Evolutionary conservation across 108 stramenopile genomes (phyloP).

Genomic region (Stephanodiscus minutulus): DNA sequence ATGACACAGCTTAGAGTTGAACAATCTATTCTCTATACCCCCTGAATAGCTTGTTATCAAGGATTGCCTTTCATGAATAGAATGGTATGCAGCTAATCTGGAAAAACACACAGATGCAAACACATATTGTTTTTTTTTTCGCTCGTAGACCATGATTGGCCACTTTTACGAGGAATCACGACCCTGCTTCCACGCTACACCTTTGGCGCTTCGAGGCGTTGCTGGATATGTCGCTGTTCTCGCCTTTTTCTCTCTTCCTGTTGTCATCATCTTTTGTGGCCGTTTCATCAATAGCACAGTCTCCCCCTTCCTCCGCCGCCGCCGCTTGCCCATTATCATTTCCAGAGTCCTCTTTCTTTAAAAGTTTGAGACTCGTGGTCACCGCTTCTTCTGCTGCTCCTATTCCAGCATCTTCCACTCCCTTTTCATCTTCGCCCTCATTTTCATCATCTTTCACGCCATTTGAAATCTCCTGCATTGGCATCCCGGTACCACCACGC

Average conservation of each 20-base stretch:
- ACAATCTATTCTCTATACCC: neutral
- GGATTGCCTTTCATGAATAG: neutral
- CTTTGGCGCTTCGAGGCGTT: conserved; percentile 38
- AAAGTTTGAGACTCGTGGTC: conserved; percentile 12
- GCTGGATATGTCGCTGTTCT: conserved; percentile 32
- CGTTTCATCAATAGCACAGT: conserved; percentile 1
- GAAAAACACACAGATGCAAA: neutral
- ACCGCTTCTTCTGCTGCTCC: conserved; percentile 10
- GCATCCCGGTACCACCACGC: neutral
- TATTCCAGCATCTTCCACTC: conserved; percentile 4
- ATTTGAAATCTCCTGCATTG: conserved; percentile 3
- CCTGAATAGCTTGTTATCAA: conserved; percentile 1
- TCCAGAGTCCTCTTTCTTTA: conserved; percentile 13
- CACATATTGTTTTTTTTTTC: neutral
- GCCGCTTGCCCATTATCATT: conserved; percentile 14
- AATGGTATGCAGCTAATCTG: conserved; percentile 2
- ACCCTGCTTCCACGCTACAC: conserved; percentile 16
- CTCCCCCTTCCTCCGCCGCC: conserved; percentile 7
- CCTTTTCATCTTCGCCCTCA: neutral
- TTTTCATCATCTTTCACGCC: conserved; percentile 10
- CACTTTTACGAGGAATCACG: conserved; percentile 11
- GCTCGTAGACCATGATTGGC: neutral
- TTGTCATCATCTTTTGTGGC: conserved; percentile 16
- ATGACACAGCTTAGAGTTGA: neutral
- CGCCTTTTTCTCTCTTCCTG: conserved; percentile 32